A percentile compares a stretch with the other conserved stretches of the same genome.
Conservation (phyloP, 208 protist species). For the Crithidia bombi region DNA sequence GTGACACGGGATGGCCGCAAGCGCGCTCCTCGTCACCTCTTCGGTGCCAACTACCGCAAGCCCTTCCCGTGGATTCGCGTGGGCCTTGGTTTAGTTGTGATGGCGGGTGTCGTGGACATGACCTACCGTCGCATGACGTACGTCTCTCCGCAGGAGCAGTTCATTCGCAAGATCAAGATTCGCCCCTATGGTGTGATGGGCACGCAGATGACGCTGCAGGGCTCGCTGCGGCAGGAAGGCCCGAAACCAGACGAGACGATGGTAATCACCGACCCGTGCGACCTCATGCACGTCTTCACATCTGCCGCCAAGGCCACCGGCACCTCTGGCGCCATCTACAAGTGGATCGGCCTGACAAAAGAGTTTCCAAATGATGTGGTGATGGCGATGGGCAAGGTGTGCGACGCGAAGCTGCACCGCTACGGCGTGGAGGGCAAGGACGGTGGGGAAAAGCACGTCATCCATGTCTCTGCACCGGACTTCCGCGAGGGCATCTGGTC, state of each 20-base stretch:
- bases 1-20: slow-evolving; percentile 72
- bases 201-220: slow-evolving; percentile 76
- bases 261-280: slow-evolving; percentile 75
- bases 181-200: slow-evolving; percentile 87
- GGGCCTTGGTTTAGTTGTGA: slow-evolving; percentile 46
- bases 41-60: slow-evolving; percentile 64
- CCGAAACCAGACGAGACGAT: slow-evolving; percentile 62
- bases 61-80: slow-evolving; percentile 79
- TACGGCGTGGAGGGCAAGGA: slow-evolving; percentile 56
- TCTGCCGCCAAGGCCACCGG: slow-evolving; percentile 57
- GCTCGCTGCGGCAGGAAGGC: slow-evolving; percentile 55
- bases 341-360: slow-evolving; percentile 74
- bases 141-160: slow-evolving; percentile 71
- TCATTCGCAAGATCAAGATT: slow-evolving; percentile 76
- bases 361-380: slow-evolving; percentile 74
- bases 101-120: slow-evolving; percentile 37
- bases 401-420: slow-evolving; percentile 72
- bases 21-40: slow-evolving; percentile 73
- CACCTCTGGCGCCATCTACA: slow-evolving; percentile 86
- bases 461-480: slow-evolving; percentile 85
- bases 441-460: slow-evolving; percentile 56
- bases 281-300: slow-evolving; percentile 71
- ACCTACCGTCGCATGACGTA: slow-evolving; percentile 59
- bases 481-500: slow-evolving; percentile 85
- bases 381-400: slow-evolving; percentile 66